A percentile compares a stretch with the other conserved stretches of the same genome.
These are phyloP conservation scores for Kokia cookei DNA, from an alignment of 441 rosid genomes.

Conservation along the genomic window DNA sequence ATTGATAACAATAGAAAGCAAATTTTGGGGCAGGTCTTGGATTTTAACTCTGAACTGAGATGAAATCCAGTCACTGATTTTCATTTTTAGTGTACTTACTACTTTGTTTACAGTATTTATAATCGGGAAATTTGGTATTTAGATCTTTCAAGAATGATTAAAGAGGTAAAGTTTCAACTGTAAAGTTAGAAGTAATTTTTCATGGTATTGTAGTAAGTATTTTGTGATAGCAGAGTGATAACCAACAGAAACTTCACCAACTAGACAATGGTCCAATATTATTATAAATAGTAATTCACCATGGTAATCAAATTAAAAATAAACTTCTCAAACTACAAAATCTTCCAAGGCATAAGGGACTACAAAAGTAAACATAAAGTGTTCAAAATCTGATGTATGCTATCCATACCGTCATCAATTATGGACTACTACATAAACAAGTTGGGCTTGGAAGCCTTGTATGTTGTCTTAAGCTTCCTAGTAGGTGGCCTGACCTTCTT, in stretches of 20 bases:
- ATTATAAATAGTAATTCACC: not conserved
- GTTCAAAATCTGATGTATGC: not conserved
- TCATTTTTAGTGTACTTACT: not conserved
- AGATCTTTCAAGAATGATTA: not conserved
- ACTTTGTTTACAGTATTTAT: not conserved
- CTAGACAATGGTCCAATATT: not conserved
- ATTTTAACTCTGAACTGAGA: not conserved
- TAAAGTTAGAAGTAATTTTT: too few species aligned
- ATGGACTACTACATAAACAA: conserved; percentile 20
- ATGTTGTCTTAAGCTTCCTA: conserved; percentile 36
- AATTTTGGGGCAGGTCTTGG: not conserved
- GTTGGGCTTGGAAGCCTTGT: conserved; percentile 37
- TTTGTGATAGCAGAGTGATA: not conserved
- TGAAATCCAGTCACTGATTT: not conserved
- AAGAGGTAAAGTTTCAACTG: too few species aligned
- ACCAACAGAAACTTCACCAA: not conserved
- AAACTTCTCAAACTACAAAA: not conserved
- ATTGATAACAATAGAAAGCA: not conserved
- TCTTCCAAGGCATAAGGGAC: not conserved
- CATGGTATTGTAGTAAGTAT: too few species aligned
- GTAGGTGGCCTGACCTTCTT: conserved; percentile 32
- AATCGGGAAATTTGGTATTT: not conserved
- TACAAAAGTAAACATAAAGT: not conserved
- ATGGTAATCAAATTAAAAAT: not conserved
- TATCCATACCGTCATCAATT: not conserved